A percentile compares a stretch with the other conserved stretches of the same genome.
Evolutionary conservation across 495 filamentous ascomycete species (phyloP).

Genomic region (Aspergillus avenaceus): DNA sequence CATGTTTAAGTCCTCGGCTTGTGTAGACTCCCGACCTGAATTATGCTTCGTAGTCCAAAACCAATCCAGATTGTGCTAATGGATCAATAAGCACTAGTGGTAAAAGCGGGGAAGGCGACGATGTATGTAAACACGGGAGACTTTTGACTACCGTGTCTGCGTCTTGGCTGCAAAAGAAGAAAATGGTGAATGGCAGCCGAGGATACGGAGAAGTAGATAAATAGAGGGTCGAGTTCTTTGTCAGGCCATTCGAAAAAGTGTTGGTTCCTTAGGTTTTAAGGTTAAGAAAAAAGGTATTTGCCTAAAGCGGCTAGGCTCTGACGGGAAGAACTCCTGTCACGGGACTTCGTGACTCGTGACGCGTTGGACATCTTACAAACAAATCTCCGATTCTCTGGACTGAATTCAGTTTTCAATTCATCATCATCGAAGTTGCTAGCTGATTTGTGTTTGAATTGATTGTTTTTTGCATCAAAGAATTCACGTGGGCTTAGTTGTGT

Average conservation of each 20-base stretch:
- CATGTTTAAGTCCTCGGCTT: constrained; percentile 45
- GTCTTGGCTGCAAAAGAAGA: too few species aligned
- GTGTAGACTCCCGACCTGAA: constrained; percentile 17
- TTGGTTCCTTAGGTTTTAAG: too few species aligned
- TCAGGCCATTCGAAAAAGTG: too few species aligned
- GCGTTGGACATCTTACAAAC: constrained; percentile 7
- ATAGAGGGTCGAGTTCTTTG: too few species aligned
- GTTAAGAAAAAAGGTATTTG: neutral
- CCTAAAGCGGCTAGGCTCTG: neutral
- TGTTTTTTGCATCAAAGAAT: neutral
- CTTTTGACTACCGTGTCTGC: too few species aligned
- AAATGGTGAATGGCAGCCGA: too few species aligned
- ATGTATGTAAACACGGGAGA: too few species aligned
- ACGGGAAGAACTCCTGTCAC: constrained; percentile 6
- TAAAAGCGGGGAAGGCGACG: neutral
- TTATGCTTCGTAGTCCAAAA: constrained; percentile 32
- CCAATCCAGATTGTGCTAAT: constrained; percentile 36
- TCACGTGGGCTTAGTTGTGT: neutral
- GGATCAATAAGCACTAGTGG: neutral
- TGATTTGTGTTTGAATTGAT: neutral
- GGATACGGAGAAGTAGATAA: too few species aligned
- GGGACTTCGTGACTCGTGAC: constrained; percentile 18
- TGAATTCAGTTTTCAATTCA: too few species aligned
- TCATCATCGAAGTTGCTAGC: too few species aligned
- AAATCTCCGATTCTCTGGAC: too few species aligned